A percentile compares a stretch with the other conserved stretches of the same genome.
Conservation (phyloP, 176 grass and related monocot genomes). For the Carex myosuroides region DNA sequence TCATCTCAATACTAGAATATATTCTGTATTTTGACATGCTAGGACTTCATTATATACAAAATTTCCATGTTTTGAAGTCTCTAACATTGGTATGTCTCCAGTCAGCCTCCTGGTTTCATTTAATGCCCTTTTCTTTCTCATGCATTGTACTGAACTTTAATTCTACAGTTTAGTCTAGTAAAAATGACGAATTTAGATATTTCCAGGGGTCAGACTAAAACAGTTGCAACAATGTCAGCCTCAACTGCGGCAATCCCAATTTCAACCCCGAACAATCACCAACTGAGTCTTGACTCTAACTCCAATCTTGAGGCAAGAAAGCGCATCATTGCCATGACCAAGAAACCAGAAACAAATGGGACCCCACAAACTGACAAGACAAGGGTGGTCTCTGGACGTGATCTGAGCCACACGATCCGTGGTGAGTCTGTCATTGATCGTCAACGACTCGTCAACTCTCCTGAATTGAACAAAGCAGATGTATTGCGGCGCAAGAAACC, state of each 20-base stretch:
- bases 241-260: slow-evolving; percentile 47
- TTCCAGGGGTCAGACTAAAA: neutral
- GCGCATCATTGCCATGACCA: slow-evolving; percentile 37
- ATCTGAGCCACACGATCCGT: slow-evolving; percentile 37
- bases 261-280: slow-evolving; percentile 44
- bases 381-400: slow-evolving; percentile 30
- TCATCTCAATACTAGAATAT: neutral
- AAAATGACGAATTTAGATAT: neutral
- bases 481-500: slow-evolving; percentile 17
- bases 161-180: neutral
- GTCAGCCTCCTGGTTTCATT: neutral
- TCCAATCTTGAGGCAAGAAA: slow-evolving; percentile 52
- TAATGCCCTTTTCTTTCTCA: neutral
- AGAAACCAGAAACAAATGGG: slow-evolving; percentile 39
- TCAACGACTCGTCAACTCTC: neutral
- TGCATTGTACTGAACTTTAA: neutral
- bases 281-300: slow-evolving; percentile 51
- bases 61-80: neutral
- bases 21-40: neutral
- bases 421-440: slow-evolving; percentile 42
- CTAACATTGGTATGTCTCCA: neutral
- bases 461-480: neutral
- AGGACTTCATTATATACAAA: neutral
- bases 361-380: slow-evolving; percentile 34
- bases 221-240: slow-evolving; percentile 40